These are phyloP conservation scores for Phytophthora cajani DNA, from an alignment of 352 stramenopile species.

Conservation along the genomic window DNA sequence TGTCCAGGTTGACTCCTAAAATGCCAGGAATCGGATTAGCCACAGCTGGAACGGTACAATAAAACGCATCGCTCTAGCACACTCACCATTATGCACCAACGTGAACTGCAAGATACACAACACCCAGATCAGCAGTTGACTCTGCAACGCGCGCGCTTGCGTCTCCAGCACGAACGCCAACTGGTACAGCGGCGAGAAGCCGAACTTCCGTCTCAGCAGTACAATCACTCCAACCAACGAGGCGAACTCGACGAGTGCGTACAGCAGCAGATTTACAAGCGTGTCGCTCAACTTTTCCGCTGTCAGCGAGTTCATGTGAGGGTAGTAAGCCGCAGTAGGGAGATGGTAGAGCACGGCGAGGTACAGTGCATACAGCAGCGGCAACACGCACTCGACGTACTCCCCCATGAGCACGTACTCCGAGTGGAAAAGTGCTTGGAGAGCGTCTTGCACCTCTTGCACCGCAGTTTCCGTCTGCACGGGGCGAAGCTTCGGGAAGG, in stretches of 20 bases:
- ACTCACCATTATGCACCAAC: slow-evolving; percentile 16
- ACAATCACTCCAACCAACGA: slow-evolving; percentile 18
- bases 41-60: not conserved
- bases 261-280: slow-evolving; percentile 16
- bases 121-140: slow-evolving; percentile 25
- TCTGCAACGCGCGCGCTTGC: slow-evolving; percentile 25
- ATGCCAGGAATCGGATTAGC: no score
- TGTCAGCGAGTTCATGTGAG: slow-evolving; percentile 11
- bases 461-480: not conserved
- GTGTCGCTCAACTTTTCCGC: not conserved
- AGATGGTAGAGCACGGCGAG: slow-evolving; percentile 24
- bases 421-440: slow-evolving; percentile 31
- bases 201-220: slow-evolving; percentile 23
- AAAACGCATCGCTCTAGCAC: not conserved
- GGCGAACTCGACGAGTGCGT: slow-evolving; percentile 24
- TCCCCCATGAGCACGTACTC: slow-evolving; percentile 33
- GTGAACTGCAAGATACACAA: slow-evolving; percentile 33
- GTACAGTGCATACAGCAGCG: slow-evolving; percentile 31
- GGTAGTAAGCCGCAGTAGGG: slow-evolving; percentile 34
- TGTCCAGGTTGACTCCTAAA: no score
- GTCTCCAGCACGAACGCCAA: slow-evolving; percentile 49
- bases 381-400: slow-evolving; percentile 38
- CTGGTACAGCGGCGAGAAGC: slow-evolving; percentile 29
- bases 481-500: not conserved
- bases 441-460: slow-evolving; percentile 6